A percentile compares a stretch with the other conserved stretches of the same genome.
These are phyloP conservation scores for Cucumis sativus DNA, from an alignment of 306 rosid genomes.

Conservation along the genomic window Cucumber_9930_V3 NC_026656.2:20385501-20386000, in stretches of 20 bases:
- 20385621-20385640: constrained; percentile 29
- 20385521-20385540: constrained; percentile 15
- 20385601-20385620: constrained; percentile 22
- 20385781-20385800: neutral
- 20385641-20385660: constrained; percentile 22
- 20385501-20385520: constrained; percentile 17
- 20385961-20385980: neutral
- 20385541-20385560: constrained; percentile 9
- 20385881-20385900: neutral
- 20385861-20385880: neutral
- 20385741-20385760: constrained; percentile 22
- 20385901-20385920: neutral
- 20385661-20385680: constrained; percentile 18
- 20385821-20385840: neutral
- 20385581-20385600: constrained; percentile 21
- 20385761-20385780: constrained; percentile 5
- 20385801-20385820: neutral
- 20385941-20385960: neutral
- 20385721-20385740: constrained; percentile 19
- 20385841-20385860: neutral
- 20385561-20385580: neutral
- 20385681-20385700: constrained; percentile 25
- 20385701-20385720: constrained; percentile 33
- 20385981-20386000: neutral
- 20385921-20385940: neutral